Evolutionary conservation across 164 flowering plant genomes (phyloP), one percentile per base, ranked within the genome.

Genomic region (Brasenia schreberi): DNA sequence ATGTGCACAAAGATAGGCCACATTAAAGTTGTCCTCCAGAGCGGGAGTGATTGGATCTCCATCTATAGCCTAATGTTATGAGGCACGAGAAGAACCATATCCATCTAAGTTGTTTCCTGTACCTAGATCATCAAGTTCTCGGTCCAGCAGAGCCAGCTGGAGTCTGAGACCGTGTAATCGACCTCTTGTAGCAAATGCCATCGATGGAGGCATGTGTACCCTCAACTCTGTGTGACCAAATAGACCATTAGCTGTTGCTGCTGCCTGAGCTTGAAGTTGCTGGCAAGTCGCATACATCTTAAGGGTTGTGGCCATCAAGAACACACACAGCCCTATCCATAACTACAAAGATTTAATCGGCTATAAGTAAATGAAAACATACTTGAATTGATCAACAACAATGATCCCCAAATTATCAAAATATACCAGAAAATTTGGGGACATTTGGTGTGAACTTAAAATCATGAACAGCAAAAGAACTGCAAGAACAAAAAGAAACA

Each of bases 71-170:
- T 33, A 33, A 33, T 33, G 39, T 33, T 33, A 33, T 33, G 39
- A 33, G 4, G 39, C 39, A 33, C 39, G 39, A 33, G 39, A 33
- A 33, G 39, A 33, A 33, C 39, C 39, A 33, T 33, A 33, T 33
- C 39, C 39, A 33, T 33, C 39, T 33, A 33, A 1, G 39, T 33
- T 14, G 16, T 49, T 9, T 49, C 39, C 11, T 53, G 67, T 72
- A 95, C 99, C 99, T 77, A 92, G 75, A 68, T 95, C 99, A 82
- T 92, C 99, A 81, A 95, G 87, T 72, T 95, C 98, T n/a, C 92
- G 81, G 65, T 92, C 98, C 77, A 92, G 95, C 73, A 92, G 90
- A n/a, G 99, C 98, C 78, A 95, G 98, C 80, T 95, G 97, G 62
- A 95, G 97, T 64, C 97, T 83, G 16, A 92, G 85, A 16, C 98